These are phyloP conservation scores for Fusarium brevicatenulatum DNA, from an alignment of 2,329 filamentous ascomycete species.

Conservation along the genomic window DNA sequence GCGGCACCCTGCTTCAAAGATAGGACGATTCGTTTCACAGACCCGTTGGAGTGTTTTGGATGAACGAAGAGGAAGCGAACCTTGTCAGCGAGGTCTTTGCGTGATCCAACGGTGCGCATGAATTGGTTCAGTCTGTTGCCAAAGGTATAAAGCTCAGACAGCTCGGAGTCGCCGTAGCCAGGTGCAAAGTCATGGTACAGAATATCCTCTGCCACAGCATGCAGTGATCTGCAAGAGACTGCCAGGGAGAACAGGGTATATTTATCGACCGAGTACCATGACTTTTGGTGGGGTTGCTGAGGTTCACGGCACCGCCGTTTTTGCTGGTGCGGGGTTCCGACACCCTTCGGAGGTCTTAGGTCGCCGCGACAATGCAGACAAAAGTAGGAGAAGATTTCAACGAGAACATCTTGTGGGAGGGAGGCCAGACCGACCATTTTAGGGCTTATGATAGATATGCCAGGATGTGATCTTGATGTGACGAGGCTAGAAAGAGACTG, in stretches of 20 bases:
- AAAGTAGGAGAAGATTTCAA: background rate
- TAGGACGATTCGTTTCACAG: accelerated
- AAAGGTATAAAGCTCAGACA: background rate
- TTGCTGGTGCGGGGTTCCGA: background rate
- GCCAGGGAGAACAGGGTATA: background rate
- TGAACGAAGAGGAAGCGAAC: background rate
- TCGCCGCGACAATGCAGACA: background rate
- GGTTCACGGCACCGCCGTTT: background rate
- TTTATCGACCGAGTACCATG: background rate
- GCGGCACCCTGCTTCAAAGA: background rate
- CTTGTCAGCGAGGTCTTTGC: background rate
- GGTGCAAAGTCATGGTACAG: background rate
- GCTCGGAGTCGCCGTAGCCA: background rate
- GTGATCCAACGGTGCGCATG: background rate
- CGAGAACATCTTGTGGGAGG: accelerated
- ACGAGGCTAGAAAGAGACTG: accelerated
- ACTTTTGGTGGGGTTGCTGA: background rate
- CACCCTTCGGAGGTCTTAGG: background rate
- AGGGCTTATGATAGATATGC: accelerated
- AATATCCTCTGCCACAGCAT: background rate
- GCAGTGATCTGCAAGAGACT: accelerated
- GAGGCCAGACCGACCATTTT: accelerated
- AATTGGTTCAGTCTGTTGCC: background rate
- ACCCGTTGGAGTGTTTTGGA: background rate
- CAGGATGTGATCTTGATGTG: accelerated